These are phyloP conservation scores for Collybia nuda DNA, from an alignment of 768 basidiomycete species.

Conservation along the genomic window DNA sequence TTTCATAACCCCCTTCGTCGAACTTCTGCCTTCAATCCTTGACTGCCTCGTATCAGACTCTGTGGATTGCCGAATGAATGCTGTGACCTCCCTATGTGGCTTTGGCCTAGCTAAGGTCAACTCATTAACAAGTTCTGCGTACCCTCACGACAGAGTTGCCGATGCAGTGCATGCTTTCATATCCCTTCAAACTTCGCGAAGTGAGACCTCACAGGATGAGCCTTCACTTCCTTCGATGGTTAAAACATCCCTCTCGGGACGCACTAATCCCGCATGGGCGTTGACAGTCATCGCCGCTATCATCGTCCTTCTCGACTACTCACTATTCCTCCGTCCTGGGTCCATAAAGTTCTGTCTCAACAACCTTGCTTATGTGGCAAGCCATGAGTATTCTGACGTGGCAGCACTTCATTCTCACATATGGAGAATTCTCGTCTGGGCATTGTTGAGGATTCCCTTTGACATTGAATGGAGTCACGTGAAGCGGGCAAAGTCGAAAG, in stretches of 20 bases:
- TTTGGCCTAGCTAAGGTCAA: conserved; percentile 44
- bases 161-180: conserved; percentile 25
- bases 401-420: conserved; percentile 39
- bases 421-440: conserved; percentile 61
- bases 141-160: conserved; percentile 24
- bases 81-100: conserved; percentile 57
- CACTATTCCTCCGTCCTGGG: conserved; percentile 38
- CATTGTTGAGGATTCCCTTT: conserved; percentile 40
- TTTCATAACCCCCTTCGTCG: conserved; percentile 48
- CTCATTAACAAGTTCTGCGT: conserved; percentile 10
- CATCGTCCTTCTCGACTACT: conserved; percentile 43
- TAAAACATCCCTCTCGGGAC: too few relatives aligned
- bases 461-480: conserved; percentile 15
- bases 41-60: conserved; percentile 26
- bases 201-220: conserved; percentile 1
- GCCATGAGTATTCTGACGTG: conserved; percentile 32
- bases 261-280: conserved; percentile 40
- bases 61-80: conserved; percentile 40
- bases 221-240: conserved; percentile 17
- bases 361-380: conserved; percentile 28
- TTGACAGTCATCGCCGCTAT: conserved; percentile 43
- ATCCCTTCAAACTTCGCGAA: conserved; percentile 16
- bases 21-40: conserved; percentile 43
- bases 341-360: conserved; percentile 37
- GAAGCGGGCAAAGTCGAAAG: conserved; percentile 3